These are phyloP conservation scores for Elongisporangium prolatum DNA, from an alignment of 352 stramenopile genomes.

Conservation along the genomic window DNA sequence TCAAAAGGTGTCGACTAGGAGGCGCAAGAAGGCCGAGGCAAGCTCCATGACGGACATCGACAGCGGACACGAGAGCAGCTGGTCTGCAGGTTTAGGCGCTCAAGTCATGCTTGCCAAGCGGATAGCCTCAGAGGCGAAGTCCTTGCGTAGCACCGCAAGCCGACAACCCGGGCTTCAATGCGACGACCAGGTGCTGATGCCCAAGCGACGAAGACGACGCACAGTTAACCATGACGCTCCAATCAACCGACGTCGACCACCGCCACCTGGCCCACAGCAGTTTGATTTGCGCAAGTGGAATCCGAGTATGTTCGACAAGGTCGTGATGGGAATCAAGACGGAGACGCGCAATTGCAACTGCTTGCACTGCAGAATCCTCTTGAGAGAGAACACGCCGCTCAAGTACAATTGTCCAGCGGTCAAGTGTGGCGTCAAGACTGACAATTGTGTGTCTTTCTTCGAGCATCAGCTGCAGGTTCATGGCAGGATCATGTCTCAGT, in stretches of 20 bases:
- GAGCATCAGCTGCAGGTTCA: conserved; percentile 59
- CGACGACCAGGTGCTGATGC: not conserved
- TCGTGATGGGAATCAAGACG: not conserved
- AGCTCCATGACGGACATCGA: not conserved
- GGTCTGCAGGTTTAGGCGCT: not conserved
- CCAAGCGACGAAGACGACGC: not conserved
- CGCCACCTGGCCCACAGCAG: not conserved
- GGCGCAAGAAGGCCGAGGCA: not conserved
- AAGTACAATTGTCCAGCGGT: conserved; percentile 8
- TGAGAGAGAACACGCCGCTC: not conserved
- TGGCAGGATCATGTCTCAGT: conserved; percentile 32
- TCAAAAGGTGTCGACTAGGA: not conserved
- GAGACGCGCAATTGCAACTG: conserved; percentile 3
- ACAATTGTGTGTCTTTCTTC: conserved; percentile 32
- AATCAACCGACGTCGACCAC: not conserved
- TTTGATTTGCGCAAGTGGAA: not conserved
- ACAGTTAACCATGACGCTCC: not conserved
- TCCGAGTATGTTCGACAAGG: not conserved
- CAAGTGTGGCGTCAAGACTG: conserved; percentile 24
- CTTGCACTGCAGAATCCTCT: conserved; percentile 7
- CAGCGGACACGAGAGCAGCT: not conserved
- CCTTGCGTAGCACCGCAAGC: not conserved
- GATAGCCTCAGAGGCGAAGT: not conserved
- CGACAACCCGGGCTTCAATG: not conserved
- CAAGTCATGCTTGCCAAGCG: not conserved